Conservation (phyloP, 2,329 filamentous ascomycete species). For the Parasarocladium wereldwijsianum region DNA sequence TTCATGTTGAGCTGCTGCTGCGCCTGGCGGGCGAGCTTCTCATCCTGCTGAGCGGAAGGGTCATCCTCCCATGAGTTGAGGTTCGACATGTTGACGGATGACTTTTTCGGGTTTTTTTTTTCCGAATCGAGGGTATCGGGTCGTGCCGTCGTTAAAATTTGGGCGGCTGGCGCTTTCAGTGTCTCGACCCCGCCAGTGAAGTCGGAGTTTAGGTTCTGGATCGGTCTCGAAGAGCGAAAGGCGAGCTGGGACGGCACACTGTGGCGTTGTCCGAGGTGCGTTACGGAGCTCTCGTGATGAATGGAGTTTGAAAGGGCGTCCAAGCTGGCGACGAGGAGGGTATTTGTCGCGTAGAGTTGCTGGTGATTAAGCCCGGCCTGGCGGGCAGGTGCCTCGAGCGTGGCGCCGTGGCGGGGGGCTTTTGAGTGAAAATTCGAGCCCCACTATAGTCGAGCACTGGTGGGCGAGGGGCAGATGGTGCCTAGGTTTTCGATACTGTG, state of each 20-base stretch:
- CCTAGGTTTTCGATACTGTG: no score
- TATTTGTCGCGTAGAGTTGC: conserved; percentile 3
- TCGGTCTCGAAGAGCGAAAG: neutral
- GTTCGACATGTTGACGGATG: conserved; percentile 55
- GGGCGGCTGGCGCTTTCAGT: conserved; percentile 2
- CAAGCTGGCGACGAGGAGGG: neutral
- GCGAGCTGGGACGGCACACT: neutral
- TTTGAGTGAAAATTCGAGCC: conserved; percentile 24
- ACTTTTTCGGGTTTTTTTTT: no score
- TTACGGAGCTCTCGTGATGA: neutral
- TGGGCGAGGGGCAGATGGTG: no score
- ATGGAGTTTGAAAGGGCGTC: neutral
- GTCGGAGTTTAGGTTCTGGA: neutral
- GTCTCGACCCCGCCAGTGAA: conserved; percentile 1
- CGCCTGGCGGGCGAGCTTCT: conserved; percentile 62
- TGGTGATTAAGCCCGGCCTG: conserved; percentile 12
- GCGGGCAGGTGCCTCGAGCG: conserved; percentile 9
- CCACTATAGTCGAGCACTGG: no score
- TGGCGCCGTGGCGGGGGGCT: conserved; percentile 12
- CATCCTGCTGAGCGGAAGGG: conserved; percentile 62
- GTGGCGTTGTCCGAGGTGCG: no score
- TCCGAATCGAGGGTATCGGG: no score
- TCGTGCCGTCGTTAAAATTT: conserved; percentile 1
- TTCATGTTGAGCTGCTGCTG: conserved; percentile 65
- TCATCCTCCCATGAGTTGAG: conserved; percentile 95